Evolutionary conservation across 306 rosid species (phyloP), one percentile per base, ranked within the genome.

Genomic region (Sicyos edulis): DNA sequence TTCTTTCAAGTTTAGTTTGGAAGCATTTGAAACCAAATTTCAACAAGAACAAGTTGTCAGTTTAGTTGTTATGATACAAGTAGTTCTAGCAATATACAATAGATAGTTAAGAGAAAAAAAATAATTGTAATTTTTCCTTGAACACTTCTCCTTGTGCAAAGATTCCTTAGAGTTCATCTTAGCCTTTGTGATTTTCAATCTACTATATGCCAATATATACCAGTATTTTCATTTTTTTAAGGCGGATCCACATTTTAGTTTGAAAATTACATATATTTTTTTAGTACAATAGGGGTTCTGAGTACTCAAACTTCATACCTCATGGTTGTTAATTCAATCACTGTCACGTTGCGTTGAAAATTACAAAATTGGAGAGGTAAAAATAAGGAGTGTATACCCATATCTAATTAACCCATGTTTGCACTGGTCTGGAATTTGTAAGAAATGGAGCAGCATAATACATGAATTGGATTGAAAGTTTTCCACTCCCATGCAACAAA

Each of bases 1-100:
- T 81, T 81, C 81, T 78, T 74, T 72, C 70, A 76, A 78, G 86
- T 72, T 83, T 75, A 75, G 44, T 74, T 14, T 61, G 80, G 67
- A 59, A 69, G 70, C 53, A 58, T 76, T 17, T 63, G 47, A 6
- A 42, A 42, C 47, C 54, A 70, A 85, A 85, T 63, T 70, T 72
- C 37, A 77, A 37, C 74, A 34, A 50, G 74, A 78, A 57, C 63
- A 69, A 26, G 32, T 58, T 74, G 67, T 75, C 42, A 22, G 55
- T 58, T 75, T 21, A 22, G 55, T 58, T 80, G 78, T 13, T 75
- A 44, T 64, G 45, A 50, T 67, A 67, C 21, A 74, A 34, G 49
- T 80, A 76, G 83, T 78, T 71, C 74, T 73, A 72, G 77, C 37
- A 75, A 61, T 42, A 81, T 64, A 54, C 73, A 69, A 64, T 72